Percentiles rank a stretch among this genome's conserved stretches.
phyloP scores from a whole-genome alignment of 2,329 filamentous ascomycete genomes.

The Venturia oleaginea region DNA sequence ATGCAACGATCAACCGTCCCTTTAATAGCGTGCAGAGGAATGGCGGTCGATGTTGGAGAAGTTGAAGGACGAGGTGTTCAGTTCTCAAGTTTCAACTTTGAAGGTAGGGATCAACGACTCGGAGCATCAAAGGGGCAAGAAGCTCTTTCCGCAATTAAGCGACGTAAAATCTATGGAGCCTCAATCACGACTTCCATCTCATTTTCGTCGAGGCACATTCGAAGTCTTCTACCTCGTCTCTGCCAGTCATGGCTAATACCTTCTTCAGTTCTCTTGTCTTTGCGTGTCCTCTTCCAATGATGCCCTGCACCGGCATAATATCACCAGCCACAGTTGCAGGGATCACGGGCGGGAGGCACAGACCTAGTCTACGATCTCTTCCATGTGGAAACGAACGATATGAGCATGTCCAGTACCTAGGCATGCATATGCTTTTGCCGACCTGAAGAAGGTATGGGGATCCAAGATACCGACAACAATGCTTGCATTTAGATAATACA shows the following conservation, averaged over 20 bases:
- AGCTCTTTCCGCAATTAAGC: neutral
- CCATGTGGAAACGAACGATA: too few species aligned
- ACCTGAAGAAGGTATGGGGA: too few species aligned
- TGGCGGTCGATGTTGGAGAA: neutral
- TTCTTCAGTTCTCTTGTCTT: neutral
- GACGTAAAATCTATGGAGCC: neutral
- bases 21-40: neutral
- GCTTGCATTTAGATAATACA: too few species aligned
- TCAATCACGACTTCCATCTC: neutral
- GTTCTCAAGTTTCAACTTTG: neutral
- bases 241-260: too few species aligned
- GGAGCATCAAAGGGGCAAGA: neutral
- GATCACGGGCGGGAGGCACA: neutral
- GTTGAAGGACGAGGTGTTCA: neutral
- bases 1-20: neutral
- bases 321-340: neutral
- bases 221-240: too few species aligned
- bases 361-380: too few species aligned
- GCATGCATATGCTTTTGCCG: too few species aligned
- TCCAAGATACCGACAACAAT: too few species aligned
- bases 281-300: neutral
- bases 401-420: too few species aligned
- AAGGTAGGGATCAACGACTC: neutral
- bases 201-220: too few species aligned
- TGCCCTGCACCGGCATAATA: neutral